Base-by-base conservation (phyloP, 495 filamentous ascomycete species). In the Hypomontagnella submonticulosa region DNA sequence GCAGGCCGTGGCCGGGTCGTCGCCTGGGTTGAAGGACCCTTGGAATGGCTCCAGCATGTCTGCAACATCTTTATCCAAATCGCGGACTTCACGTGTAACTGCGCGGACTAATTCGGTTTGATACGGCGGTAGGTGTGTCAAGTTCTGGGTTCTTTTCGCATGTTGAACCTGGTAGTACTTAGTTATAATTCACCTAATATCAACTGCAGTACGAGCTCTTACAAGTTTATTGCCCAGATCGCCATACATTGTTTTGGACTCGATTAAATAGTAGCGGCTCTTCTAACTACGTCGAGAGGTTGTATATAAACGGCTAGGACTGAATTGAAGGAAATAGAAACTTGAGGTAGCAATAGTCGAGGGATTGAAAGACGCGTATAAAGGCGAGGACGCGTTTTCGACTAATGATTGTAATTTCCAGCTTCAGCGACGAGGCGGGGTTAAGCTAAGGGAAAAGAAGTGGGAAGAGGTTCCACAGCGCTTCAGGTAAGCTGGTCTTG, bases 141-240 rank as follows among this genome's bases (percentile, higher is more conserved):
- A 88, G 56, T 91, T 87, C 79, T 96, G 92, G 36, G 93, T 97
- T 66, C 96, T 87, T 83, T 98, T 98, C 75, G 94, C 96, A 79
- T 99, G 92, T 84, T 95, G 92, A 66, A 93, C 92, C 93, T 97
- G 44, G 52, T 23, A 12, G 4, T 7, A 41, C 30, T 55, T 41
- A 66, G 57, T 70, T 66, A 68, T 46, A 69, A 71, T 49, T 48
- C 13, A 23, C 46, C 11, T 23, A 19, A 56, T 43, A 30, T 20
- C 32, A 36, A 30, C 12, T 27, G 11, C 27, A 32, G 33, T 10
- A 3, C 36, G 19, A 48, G 34, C 20, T 27, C 59, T 62, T 50
- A 72, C 55, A 37, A 94, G 75, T 76, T 97, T 97, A 73, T 92
- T 92, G 33, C 90, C 92, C 36, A 92, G 79, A 73, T 97, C 93